A percentile compares a stretch with the other conserved stretches of the same genome.
These are phyloP conservation scores for Pyrenopolyporus hunteri DNA, from an alignment of 495 filamentous ascomycete species.

Conservation along the genomic window DNA sequence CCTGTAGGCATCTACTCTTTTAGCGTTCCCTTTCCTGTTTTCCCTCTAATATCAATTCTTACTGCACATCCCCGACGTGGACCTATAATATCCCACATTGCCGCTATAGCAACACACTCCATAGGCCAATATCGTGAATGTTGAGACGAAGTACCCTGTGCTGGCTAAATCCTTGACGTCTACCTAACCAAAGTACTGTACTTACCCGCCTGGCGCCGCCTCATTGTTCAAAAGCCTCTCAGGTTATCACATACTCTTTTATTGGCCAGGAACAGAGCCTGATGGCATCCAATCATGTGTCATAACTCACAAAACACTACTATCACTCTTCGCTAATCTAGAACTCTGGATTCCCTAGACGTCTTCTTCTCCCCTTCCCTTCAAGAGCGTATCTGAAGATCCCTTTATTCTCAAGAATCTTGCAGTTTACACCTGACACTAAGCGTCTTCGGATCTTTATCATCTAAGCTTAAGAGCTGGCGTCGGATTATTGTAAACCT, in stretches of 20 bases:
- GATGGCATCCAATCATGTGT: slow-evolving; percentile 55
- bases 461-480: slow-evolving; percentile 24
- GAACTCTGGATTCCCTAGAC: slow-evolving; percentile 38
- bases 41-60: slow-evolving; percentile 38
- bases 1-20: slow-evolving; percentile 34
- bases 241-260: slow-evolving; percentile 41
- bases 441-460: slow-evolving; percentile 18
- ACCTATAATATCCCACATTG: slow-evolving; percentile 47
- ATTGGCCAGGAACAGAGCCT: slow-evolving; percentile 49
- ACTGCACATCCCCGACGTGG: slow-evolving; percentile 50
- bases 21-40: slow-evolving; percentile 43
- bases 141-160: slow-evolving; percentile 45
- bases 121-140: slow-evolving; percentile 48
- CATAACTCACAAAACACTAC: slow-evolving; percentile 42
- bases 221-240: slow-evolving; percentile 42
- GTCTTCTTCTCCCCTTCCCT: slow-evolving; percentile 26
- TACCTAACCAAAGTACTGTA: slow-evolving; percentile 52
- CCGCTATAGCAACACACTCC: slow-evolving; percentile 43
- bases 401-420: slow-evolving; percentile 14
- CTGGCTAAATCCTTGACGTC: slow-evolving; percentile 44
- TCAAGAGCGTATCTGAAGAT: slow-evolving; percentile 19
- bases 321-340: slow-evolving; percentile 44
- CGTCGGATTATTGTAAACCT: slow-evolving; percentile 14
- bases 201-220: slow-evolving; percentile 47
- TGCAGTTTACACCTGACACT: slow-evolving; percentile 19